Evolutionary conservation across 345 rosid genomes (phyloP).

Genomic region (Melastoma malabathricum): DNA sequence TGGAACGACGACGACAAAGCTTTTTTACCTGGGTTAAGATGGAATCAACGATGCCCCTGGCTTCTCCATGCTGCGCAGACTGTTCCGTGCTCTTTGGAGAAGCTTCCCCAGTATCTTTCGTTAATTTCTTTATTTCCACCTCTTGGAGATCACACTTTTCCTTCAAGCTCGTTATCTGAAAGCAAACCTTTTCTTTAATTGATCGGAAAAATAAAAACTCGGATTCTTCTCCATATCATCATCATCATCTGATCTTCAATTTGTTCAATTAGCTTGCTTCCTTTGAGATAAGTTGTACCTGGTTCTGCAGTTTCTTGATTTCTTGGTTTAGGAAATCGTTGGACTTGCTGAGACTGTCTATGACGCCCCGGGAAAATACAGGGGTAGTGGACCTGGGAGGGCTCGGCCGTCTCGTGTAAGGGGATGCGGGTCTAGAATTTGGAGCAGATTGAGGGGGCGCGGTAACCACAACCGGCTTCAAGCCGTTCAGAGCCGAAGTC

Average conservation of each 20-base stretch:
- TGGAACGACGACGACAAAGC: too few species aligned
- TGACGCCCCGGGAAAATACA: conserved; percentile 55
- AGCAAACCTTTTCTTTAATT: too few species aligned
- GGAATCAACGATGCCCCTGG: conserved; percentile 47
- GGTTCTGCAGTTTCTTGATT: conserved; percentile 51
- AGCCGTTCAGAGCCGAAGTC: conserved; percentile 46
- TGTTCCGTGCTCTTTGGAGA: conserved; percentile 32
- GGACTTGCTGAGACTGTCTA: conserved; percentile 78
- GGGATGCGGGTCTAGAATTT: conserved; percentile 46
- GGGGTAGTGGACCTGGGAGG: conserved; percentile 40
- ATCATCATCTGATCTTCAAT: too few species aligned
- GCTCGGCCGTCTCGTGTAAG: conserved; percentile 55
- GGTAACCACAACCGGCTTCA: conserved; percentile 33
- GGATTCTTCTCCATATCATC: too few species aligned
- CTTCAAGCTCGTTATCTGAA: conserved; percentile 52
- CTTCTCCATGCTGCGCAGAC: conserved; percentile 39
- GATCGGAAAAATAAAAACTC: too few species aligned
- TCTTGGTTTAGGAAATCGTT: conserved; percentile 75
- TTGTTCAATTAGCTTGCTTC: too few species aligned
- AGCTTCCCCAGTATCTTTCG: conserved; percentile 33
- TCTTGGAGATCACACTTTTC: conserved; percentile 57
- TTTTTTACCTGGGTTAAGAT: conserved; percentile 50
- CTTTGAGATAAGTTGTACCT: conserved; percentile 28
- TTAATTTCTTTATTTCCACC: conserved; percentile 40
- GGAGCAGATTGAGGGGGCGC: conserved; percentile 24